These are phyloP conservation scores for Coniophora puteana DNA, from an alignment of 1,284 basidiomycete genomes.

Conservation along the genomic window DNA sequence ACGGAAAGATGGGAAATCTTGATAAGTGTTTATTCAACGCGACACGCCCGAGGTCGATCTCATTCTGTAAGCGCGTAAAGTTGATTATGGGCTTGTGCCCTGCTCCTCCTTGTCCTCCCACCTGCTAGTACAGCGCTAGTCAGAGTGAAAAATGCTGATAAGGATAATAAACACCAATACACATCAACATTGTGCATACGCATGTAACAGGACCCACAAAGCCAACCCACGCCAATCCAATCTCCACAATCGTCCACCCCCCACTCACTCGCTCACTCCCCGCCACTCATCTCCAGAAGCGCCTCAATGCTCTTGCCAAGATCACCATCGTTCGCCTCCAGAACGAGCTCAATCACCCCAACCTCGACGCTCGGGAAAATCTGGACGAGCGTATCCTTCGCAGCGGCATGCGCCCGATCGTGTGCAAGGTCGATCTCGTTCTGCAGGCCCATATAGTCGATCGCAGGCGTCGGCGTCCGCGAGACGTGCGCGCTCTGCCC, in stretches of 20 bases:
- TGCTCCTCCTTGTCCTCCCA: too few species aligned
- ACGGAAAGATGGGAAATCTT: too few species aligned
- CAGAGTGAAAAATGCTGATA: too few species aligned
- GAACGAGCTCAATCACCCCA: constrained; percentile 82
- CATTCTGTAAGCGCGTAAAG: too few species aligned
- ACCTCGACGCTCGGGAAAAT: constrained; percentile 82
- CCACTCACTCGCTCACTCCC: too few species aligned
- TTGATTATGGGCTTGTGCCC: too few species aligned
- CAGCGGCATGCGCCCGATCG: constrained; percentile 60
- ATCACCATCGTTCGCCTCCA: constrained; percentile 87
- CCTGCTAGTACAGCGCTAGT: too few species aligned
- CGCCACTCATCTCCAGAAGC: constrained; percentile 73
- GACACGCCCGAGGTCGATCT: too few species aligned
- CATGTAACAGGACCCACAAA: not conserved
- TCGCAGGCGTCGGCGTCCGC: constrained; percentile 63
- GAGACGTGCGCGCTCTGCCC: constrained; percentile 41
- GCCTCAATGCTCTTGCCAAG: constrained; percentile 86
- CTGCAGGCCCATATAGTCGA: constrained; percentile 69
- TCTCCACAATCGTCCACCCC: too few species aligned
- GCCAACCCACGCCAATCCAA: not conserved
- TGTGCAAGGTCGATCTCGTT: constrained; percentile 78
- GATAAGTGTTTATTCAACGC: too few species aligned
- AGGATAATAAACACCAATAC: too few species aligned
- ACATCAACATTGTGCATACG: not conserved
- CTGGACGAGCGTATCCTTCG: constrained; percentile 72